These are phyloP conservation scores for Hypoxylon trugodes DNA, from an alignment of 495 filamentous ascomycete species.

Conservation along the genomic window DNA sequence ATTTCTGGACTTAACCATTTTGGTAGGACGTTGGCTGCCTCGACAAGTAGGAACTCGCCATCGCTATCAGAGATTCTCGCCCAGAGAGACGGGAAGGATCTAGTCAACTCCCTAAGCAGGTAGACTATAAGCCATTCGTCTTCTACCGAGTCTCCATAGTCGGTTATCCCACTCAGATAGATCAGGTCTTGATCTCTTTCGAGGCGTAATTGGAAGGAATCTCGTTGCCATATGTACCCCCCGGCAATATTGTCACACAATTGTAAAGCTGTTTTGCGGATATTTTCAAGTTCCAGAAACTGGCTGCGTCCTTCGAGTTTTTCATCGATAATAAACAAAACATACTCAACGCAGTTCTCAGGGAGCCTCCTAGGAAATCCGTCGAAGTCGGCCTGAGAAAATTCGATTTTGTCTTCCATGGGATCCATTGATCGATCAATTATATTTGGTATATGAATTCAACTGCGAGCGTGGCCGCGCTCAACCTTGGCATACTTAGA, in stretches of 20 bases:
- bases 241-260: conserved; percentile 70
- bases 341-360: conserved; percentile 89
- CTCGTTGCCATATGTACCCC: conserved; percentile 96
- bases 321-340: conserved; percentile 73
- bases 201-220: conserved; percentile 69
- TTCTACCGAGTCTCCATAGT: conserved; percentile 92
- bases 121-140: conserved; percentile 98
- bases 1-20: conserved; percentile 93
- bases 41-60: conserved; percentile 93
- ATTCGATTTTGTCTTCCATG: conserved; percentile 35
- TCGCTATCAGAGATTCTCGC: conserved; percentile 83
- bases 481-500: neutral
- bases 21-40: conserved; percentile 88
- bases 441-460: neutral
- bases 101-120: conserved; percentile 83
- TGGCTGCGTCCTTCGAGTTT: conserved; percentile 59
- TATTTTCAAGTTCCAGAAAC: conserved; percentile 67
- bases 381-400: conserved; percentile 58
- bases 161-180: conserved; percentile 74
- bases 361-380: conserved; percentile 79
- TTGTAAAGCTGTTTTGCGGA: conserved; percentile 72
- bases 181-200: conserved; percentile 64
- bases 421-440: conserved; percentile 22
- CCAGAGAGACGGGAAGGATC: conserved; percentile 78
- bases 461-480: neutral